phyloP scores from a whole-genome alignment of 179 eudicot genomes.

The Drosera spatulata region DNA sequence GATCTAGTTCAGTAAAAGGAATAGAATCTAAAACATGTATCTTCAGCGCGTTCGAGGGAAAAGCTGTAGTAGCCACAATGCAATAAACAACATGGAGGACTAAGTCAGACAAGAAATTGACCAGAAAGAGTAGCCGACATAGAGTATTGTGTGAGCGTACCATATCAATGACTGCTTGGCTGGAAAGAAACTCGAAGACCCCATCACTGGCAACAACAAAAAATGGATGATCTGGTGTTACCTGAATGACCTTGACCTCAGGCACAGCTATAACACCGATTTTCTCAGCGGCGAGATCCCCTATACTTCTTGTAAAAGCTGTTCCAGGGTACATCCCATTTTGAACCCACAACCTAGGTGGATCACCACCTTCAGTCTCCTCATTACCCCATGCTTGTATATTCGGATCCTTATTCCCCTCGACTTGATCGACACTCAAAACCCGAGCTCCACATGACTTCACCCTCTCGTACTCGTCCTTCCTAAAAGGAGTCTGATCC shows the following conservation, averaged over 20 bases:
- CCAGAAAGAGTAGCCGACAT: not conserved
- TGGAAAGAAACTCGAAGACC: conserved; percentile 82
- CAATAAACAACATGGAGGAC: no score
- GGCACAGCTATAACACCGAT: conserved; percentile 96
- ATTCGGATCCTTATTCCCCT: conserved; percentile 72
- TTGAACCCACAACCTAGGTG: conserved; percentile 95
- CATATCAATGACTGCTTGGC: conserved; percentile 82
- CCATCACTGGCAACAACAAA: conserved; percentile 96
- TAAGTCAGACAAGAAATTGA: not conserved
- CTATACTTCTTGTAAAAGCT: conserved; percentile 90
- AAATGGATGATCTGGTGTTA: conserved; percentile 56
- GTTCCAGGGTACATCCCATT: conserved; percentile 94
- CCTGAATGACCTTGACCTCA: conserved; percentile 61
- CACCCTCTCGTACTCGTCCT: conserved; percentile 91
- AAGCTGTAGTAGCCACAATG: no score
- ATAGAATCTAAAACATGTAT: no score
- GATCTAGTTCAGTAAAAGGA: no score
- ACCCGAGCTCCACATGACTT: conserved; percentile 89
- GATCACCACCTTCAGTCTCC: conserved; percentile 77
- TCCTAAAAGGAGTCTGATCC: conserved; percentile 91
- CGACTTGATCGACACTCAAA: conserved; percentile 93
- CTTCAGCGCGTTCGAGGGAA: no score
- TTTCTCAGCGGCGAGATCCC: conserved; percentile 77
- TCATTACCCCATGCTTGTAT: conserved; percentile 90
- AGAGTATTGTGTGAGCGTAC: conserved; percentile 24